These are phyloP conservation scores for Cercospora janseana DNA, from an alignment of 2,329 filamentous ascomycete species.

Conservation along the genomic window DNA sequence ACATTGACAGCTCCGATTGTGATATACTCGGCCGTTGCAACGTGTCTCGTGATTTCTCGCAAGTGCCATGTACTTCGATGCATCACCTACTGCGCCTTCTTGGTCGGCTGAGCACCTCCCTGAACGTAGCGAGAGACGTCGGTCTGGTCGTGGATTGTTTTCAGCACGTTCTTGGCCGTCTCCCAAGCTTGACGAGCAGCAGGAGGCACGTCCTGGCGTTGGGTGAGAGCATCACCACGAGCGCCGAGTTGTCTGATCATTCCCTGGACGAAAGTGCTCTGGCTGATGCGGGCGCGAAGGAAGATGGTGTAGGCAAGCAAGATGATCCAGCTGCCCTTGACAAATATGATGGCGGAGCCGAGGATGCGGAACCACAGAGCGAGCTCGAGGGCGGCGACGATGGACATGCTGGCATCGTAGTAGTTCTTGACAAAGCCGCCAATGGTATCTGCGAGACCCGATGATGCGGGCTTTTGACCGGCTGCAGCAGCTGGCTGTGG, in stretches of 20 bases:
- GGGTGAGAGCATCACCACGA: slow-evolving; percentile 75
- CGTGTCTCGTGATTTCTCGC: slow-evolving; percentile 13
- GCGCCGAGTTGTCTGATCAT: slow-evolving; percentile 71
- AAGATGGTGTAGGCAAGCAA: slow-evolving; percentile 84
- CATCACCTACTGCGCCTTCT: slow-evolving; percentile 59
- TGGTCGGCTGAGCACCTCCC: slow-evolving; percentile 44
- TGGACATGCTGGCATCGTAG: slow-evolving; percentile 92
- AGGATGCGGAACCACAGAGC: slow-evolving; percentile 80
- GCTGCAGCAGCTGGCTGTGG: slow-evolving; percentile 58
- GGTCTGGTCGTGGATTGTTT: slow-evolving; percentile 75
- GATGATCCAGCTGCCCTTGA: slow-evolving; percentile 86
- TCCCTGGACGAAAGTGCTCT: slow-evolving; percentile 90
- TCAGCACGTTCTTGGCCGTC: slow-evolving; percentile 67
- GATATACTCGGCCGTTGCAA: slow-evolving; percentile 13
- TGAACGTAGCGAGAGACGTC: slow-evolving; percentile 53
- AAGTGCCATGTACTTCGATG: neutral
- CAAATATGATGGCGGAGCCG: slow-evolving; percentile 79
- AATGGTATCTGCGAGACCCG: slow-evolving; percentile 74
- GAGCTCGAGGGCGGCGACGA: slow-evolving; percentile 87
- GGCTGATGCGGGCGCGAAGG: slow-evolving; percentile 82
- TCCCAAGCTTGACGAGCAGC: slow-evolving; percentile 77
- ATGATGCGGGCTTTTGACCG: slow-evolving; percentile 58
- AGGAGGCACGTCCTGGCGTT: slow-evolving; percentile 83
- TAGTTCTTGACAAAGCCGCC: slow-evolving; percentile 95
- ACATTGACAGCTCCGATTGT: neutral